Percentiles rank a stretch among this genome's conserved stretches.
Evolutionary conservation across 192 early-diverging fungal species (phyloP).

Genomic region (Glomus cerebriforme): DNA sequence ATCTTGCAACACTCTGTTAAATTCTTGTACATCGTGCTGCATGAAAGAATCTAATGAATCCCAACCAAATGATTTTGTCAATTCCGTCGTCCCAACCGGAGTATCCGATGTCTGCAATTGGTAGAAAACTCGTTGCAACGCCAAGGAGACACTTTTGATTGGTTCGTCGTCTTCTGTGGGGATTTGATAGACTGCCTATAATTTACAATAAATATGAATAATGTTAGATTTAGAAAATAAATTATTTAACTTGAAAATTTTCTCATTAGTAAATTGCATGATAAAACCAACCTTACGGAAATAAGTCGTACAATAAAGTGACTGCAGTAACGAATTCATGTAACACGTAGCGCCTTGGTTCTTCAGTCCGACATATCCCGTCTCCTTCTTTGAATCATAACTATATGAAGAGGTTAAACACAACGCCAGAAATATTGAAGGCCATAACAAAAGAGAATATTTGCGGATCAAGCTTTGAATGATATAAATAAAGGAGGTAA

Average conservation of each 20-base stretch:
- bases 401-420: conserved; percentile 42
- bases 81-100: conserved; percentile 89
- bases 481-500: conserved; percentile 27
- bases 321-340: conserved; percentile 98
- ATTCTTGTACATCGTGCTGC: conserved; percentile 99
- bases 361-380: conserved; percentile 91
- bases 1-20: conserved; percentile 96
- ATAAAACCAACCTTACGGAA: conserved; percentile 69
- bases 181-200: conserved; percentile 81
- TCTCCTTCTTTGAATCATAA: conserved; percentile 89
- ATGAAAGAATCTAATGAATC: conserved; percentile 90
- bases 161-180: conserved; percentile 92
- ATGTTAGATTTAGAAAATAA: neutral
- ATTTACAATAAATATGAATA: neutral
- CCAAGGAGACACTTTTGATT: conserved; percentile 81
- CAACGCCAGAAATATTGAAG: conserved; percentile 32
- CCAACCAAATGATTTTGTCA: conserved; percentile 99
- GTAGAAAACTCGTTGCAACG: conserved; percentile 95
- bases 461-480: conserved; percentile 23
- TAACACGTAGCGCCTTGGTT: conserved; percentile 99
- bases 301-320: conserved; percentile 90
- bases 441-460: conserved; percentile 18
- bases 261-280: neutral
- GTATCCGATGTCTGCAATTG: conserved; percentile 72
- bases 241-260: neutral